A percentile compares a stretch with the other conserved stretches of the same genome.
phyloP scores from a whole-genome alignment of 2,329 filamentous ascomycete species.

The Pseudopyricularia cyperi region DNA sequence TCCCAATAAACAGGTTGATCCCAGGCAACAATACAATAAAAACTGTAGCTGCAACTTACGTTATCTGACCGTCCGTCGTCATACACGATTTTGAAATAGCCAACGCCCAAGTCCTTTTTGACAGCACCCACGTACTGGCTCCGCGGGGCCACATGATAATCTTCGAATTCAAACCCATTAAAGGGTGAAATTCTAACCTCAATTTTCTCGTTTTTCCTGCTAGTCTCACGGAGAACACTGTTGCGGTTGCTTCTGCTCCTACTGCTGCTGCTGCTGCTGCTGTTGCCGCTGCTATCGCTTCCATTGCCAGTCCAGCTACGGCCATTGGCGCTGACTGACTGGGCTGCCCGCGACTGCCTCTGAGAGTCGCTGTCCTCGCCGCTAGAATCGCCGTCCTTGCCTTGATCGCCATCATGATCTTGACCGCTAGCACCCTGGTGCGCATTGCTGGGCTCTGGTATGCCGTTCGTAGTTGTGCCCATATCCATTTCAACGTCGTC shows the following conservation, averaged over 20 bases:
- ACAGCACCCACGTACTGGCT: slow-evolving; percentile 8
- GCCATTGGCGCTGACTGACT: neutral
- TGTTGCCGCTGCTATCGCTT: neutral
- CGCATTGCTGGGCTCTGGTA: neutral
- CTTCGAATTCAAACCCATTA: slow-evolving; percentile 1
- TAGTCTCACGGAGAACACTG: neutral
- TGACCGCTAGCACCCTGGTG: neutral
- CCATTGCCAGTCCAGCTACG: too few relatives aligned
- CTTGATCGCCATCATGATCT: neutral
- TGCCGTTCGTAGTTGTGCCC: neutral
- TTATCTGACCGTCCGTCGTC: slow-evolving; percentile 8
- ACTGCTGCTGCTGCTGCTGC: neutral
- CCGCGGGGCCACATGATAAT: slow-evolving; percentile 4
- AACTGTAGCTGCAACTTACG: slow-evolving; percentile 6
- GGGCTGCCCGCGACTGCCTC: neutral
- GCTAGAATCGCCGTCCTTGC: neutral
- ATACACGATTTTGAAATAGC: slow-evolving; percentile 7
- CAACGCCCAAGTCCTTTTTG: neutral
- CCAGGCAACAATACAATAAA: neutral
- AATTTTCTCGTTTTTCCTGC: neutral
- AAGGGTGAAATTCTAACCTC: slow-evolving; percentile 7
- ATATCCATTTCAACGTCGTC: neutral
- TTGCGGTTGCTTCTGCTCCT: neutral
- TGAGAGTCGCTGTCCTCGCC: neutral
- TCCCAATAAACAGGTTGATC: too few relatives aligned